phyloP scores from a whole-genome alignment of 352 stramenopile species.

The Lagenidium giganteum region DNA sequence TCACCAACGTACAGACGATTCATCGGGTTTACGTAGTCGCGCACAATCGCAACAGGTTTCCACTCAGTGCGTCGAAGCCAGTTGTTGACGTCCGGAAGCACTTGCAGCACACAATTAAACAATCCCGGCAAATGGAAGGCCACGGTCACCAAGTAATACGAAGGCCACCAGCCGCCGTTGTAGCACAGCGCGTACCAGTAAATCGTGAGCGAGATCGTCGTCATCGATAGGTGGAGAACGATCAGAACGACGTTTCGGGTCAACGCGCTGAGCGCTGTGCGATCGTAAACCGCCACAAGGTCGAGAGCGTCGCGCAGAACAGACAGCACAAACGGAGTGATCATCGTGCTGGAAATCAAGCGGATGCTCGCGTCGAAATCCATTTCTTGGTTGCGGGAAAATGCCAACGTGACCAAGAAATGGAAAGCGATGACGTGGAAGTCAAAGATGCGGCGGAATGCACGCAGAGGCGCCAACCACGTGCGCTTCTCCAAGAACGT shows the following conservation, averaged over 20 bases:
- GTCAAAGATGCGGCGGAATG: constrained; percentile 95
- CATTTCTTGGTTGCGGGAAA: constrained; percentile 90
- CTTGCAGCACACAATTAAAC: constrained; percentile 72
- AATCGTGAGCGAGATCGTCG: constrained; percentile 54
- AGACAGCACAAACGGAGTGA: constrained; percentile 86
- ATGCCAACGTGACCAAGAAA: constrained; percentile 90
- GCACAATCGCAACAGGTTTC: constrained; percentile 54
- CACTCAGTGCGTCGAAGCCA: constrained; percentile 74
- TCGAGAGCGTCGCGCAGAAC: constrained; percentile 92
- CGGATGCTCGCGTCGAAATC: constrained; percentile 73
- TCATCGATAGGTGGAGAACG: constrained; percentile 56
- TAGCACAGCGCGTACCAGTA: constrained; percentile 83
- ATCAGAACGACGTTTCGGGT: constrained; percentile 88
- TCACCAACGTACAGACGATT: constrained; percentile 97
- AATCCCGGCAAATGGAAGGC: constrained; percentile 66
- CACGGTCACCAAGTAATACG: constrained; percentile 49
- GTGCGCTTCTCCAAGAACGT: constrained; percentile 98
- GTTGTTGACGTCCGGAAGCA: constrained; percentile 72
- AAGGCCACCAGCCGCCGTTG: constrained; percentile 47
- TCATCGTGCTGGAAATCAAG: constrained; percentile 90
- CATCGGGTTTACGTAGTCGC: constrained; percentile 90
- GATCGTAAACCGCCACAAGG: constrained; percentile 74
- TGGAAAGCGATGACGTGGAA: constrained; percentile 98
- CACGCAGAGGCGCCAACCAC: constrained; percentile 93
- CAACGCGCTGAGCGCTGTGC: too few relatives aligned